Conservation (phyloP, 140 eudicot species). For the Senecio squalidus region DNA sequence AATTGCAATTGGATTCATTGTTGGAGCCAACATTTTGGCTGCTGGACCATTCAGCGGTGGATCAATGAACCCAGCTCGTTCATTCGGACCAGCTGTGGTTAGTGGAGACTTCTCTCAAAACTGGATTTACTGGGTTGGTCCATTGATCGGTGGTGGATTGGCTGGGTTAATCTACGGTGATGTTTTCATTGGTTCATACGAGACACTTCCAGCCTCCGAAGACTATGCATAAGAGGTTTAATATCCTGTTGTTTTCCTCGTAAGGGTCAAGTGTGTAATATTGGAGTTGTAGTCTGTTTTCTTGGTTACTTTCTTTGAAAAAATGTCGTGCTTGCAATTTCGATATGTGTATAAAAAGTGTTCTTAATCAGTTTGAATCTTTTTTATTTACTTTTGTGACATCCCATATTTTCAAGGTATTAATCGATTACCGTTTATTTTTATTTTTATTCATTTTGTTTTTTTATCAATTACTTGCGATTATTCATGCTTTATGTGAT, state of each 20-base stretch:
- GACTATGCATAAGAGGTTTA: slow-evolving; percentile 31
- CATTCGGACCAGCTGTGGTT: slow-evolving; percentile 75
- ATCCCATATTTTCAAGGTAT: background rate
- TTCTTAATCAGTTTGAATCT: background rate
- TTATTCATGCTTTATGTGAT: no score
- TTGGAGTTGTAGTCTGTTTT: slow-evolving; percentile 5
- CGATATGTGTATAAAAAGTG: slow-evolving; percentile 4
- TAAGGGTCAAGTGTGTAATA: slow-evolving; percentile 20
- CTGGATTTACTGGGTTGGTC: slow-evolving; percentile 73
- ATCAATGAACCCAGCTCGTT: slow-evolving; percentile 76
- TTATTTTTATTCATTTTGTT: no score
- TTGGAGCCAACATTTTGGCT: slow-evolving; percentile 70
- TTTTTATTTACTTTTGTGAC: background rate
- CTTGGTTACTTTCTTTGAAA: slow-evolving; percentile 10
- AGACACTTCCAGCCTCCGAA: slow-evolving; percentile 36
- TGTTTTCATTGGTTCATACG: slow-evolving; percentile 51
- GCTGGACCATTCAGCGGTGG: slow-evolving; percentile 84
- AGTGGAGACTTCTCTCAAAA: slow-evolving; percentile 45
- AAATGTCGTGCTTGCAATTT: slow-evolving; percentile 16
- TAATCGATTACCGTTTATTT: no score
- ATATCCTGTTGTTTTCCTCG: background rate
- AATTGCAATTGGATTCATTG: slow-evolving; percentile 74
- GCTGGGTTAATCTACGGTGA: slow-evolving; percentile 67
- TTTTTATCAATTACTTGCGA: no score
- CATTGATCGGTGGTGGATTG: slow-evolving; percentile 65